phyloP scores from a whole-genome alignment of 192 early-diverging fungal species.

The Rhizophagus clarus region DNA sequence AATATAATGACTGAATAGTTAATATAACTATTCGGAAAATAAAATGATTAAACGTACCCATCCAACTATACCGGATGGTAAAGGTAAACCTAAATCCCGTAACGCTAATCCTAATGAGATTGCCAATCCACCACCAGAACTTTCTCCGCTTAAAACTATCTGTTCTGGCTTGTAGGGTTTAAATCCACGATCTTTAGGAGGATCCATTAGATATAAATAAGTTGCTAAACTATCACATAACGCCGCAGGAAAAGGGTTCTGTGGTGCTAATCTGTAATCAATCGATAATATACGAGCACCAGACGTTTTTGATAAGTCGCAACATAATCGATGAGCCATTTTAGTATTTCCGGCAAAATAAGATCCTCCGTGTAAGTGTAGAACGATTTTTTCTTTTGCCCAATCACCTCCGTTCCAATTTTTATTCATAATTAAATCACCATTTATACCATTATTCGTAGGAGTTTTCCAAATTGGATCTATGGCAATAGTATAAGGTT shows the following conservation, averaged over 20 bases:
- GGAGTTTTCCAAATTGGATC: slow-evolving; percentile 53
- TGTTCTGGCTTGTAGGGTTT: slow-evolving; percentile 50
- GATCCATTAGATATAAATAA: slow-evolving; percentile 66
- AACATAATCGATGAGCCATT: slow-evolving; percentile 42
- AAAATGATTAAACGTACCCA: slow-evolving; percentile 28
- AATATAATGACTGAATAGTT: too few species aligned
- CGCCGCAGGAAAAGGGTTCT: slow-evolving; percentile 78
- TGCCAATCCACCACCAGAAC: slow-evolving; percentile 66
- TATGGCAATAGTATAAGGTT: slow-evolving; percentile 37
- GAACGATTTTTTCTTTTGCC: slow-evolving; percentile 47
- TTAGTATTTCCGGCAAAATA: slow-evolving; percentile 49
- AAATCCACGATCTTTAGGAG: slow-evolving; percentile 46
- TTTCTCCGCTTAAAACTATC: slow-evolving; percentile 71
- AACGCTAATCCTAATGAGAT: slow-evolving; percentile 58
- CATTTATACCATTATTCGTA: slow-evolving; percentile 28
- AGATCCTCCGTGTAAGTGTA: slow-evolving; percentile 80
- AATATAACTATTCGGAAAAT: background rate
- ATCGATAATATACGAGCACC: slow-evolving; percentile 52
- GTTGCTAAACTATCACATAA: slow-evolving; percentile 79
- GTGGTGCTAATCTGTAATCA: slow-evolving; percentile 85
- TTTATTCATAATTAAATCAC: slow-evolving; percentile 44
- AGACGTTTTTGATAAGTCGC: slow-evolving; percentile 51
- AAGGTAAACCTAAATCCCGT: slow-evolving; percentile 55
- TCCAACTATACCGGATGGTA: slow-evolving; percentile 56
- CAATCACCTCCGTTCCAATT: slow-evolving; percentile 9